These are phyloP conservation scores for Byssochlamys sp. DNA, from an alignment of 2,329 filamentous ascomycete species.

Conservation along the genomic window DNA sequence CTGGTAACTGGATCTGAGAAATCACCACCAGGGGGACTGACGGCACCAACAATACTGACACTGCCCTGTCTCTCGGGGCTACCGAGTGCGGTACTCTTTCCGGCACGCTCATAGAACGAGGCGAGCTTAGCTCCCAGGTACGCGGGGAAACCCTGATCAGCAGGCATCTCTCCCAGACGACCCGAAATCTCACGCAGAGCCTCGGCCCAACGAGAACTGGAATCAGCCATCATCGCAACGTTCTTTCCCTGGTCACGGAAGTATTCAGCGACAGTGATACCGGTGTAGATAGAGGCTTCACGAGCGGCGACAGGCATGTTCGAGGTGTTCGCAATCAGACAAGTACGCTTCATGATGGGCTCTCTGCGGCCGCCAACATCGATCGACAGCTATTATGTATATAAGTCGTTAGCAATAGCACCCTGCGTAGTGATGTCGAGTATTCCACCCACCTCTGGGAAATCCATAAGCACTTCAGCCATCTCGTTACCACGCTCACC, in stretches of 20 bases:
- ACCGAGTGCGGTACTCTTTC: slow-evolving; percentile 73
- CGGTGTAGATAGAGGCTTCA: slow-evolving; percentile 97
- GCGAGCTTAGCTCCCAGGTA: slow-evolving; percentile 94
- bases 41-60: slow-evolving; percentile 94
- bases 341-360: slow-evolving; percentile 99
- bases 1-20: slow-evolving; percentile 97
- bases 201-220: slow-evolving; percentile 94
- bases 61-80: slow-evolving; percentile 81
- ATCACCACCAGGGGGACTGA: slow-evolving; percentile 94
- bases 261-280: slow-evolving; percentile 88
- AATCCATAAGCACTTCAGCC: slow-evolving; percentile 99
- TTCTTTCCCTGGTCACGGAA: slow-evolving; percentile 95
- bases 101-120: slow-evolving; percentile 97
- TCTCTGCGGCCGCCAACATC: slow-evolving; percentile 89
- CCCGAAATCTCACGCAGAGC: slow-evolving; percentile 96
- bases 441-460: slow-evolving; percentile 59
- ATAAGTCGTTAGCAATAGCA: slow-evolving; percentile 7
- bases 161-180: slow-evolving; percentile 98
- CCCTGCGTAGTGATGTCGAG: neutral
- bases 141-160: slow-evolving; percentile 97
- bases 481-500: slow-evolving; percentile 98
- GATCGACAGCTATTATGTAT: slow-evolving; percentile 59
- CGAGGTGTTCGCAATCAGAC: slow-evolving; percentile 95
- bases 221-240: slow-evolving; percentile 98
- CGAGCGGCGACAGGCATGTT: slow-evolving; percentile 99